Base-by-base conservation (phyloP, 2,329 filamentous ascomycete genomes). In the Monosporascus sp. region DNA sequence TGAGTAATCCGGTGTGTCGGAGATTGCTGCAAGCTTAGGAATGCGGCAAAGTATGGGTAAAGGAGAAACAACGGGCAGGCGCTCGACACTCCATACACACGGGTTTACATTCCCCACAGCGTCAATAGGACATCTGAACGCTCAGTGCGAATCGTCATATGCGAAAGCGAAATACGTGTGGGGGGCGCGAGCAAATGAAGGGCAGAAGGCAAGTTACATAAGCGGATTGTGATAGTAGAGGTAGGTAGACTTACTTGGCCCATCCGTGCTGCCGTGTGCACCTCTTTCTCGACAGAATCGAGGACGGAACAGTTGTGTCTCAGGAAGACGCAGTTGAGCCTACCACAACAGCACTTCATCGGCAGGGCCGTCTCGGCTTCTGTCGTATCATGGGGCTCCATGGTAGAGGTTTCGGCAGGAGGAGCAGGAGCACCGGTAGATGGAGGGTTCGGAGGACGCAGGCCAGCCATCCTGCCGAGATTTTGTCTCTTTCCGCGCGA, bases 271-370 rank as follows among this genome's bases (percentile, higher is more conserved):
- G 94, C 94, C 50, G 84, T 90, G 63, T 86, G 85, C 51, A 97
- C 88, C 74, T 97, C 90, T 63, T 87, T 88, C 73, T 97, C 93
- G 59, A 97, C 80, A 56, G 83, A 87, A 62, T 90, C 86, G 47
- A 97, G 78, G 58, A 91, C 79, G 46, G 81, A 79, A 70, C 85
- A 86, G 72, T 93, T 97, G 73, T 92, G 87, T 70, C 83, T 84
- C 57, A 97, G 79, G 68, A 88, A 90, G 61, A 85, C 81, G 72
- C 93, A 97, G 64, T 91, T 85, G 57, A 78, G 69, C 60, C 84
- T 85, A 53, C 91, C 92, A 74, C 93, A 99, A 74, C 93, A 99
- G 78, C 94, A 97, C 49, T 73, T 75, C 58, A 84, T 67, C 18
- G 73, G 61, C 44, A 28, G 14, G 7, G 72, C 65, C 50, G 66